A percentile compares a stretch with the other conserved stretches of the same genome.
Conservation (phyloP, 2,329 filamentous ascomycete species). For the Thielaviopsis punctulata region DNA sequence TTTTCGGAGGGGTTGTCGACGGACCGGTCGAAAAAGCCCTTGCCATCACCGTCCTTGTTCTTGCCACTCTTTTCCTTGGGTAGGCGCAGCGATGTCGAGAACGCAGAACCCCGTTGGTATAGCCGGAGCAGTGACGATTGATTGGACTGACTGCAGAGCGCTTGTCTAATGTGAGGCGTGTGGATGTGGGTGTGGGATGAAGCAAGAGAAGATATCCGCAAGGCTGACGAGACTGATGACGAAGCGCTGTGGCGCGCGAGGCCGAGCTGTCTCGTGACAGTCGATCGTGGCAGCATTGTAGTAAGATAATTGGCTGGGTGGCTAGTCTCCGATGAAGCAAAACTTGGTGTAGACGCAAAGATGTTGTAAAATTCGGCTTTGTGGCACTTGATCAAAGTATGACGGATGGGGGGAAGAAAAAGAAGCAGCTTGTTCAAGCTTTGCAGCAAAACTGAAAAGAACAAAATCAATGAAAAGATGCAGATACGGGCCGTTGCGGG, state of each 20-base stretch:
- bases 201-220: constrained; percentile 5
- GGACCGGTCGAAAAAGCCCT: constrained; percentile 32
- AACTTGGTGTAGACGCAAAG: too few relatives aligned
- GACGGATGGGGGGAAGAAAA: neutral
- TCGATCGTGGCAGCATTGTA: constrained; percentile 11
- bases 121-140: constrained; percentile 7
- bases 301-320: too few relatives aligned
- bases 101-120: constrained; percentile 6
- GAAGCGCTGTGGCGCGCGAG: constrained; percentile 6
- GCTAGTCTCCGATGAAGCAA: neutral
- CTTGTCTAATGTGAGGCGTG: constrained; percentile 8
- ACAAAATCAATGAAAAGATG: neutral
- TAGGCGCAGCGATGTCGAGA: constrained; percentile 8
- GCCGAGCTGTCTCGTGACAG: constrained; percentile 5
- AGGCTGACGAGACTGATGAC: neutral
- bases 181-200: neutral
- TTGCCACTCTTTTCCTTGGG: constrained; percentile 15
- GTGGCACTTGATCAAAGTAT: neutral
- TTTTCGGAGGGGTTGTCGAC: constrained; percentile 35
- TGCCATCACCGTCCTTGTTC: constrained; percentile 20
- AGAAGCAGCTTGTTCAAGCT: neutral
- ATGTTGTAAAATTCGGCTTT: neutral
- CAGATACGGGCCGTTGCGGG: neutral
- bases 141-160: neutral
- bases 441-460: neutral